Percentiles rank a stretch among this genome's conserved stretches.
These are phyloP conservation scores for Colletotrichum sp. DNA, from an alignment of 2,329 filamentous ascomycete species.

Conservation along the genomic window DNA sequence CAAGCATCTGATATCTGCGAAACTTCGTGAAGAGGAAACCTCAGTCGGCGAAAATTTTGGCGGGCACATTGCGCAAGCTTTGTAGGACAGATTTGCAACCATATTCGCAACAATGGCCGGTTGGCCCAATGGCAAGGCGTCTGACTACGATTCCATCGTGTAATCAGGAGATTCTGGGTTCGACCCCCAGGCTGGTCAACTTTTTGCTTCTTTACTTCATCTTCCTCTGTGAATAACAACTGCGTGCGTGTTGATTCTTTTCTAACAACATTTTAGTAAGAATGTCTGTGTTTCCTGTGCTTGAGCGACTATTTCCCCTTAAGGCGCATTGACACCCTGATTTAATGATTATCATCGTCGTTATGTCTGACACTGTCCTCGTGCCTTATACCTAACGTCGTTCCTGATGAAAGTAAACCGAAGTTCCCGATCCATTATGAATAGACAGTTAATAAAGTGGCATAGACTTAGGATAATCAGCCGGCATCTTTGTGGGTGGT, in stretches of 20 bases:
- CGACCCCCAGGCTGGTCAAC: conserved; percentile 21
- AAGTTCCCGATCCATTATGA: neutral
- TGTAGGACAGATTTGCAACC: accelerated
- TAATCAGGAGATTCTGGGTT: conserved; percentile 20
- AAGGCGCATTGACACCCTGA: accelerated
- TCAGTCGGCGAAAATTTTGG: neutral
- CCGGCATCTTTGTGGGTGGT: neutral
- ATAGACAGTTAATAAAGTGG: neutral
- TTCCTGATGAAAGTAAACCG: neutral
- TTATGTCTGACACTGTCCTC: neutral
- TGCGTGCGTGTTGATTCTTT: neutral
- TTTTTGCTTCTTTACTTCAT: neutral
- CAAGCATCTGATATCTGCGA: neutral
- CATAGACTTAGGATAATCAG: neutral
- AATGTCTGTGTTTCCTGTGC: neutral
- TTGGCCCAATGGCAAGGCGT: conserved; percentile 1
- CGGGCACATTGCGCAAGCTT: accelerated
- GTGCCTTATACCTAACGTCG: neutral
- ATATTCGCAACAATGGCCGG: neutral
- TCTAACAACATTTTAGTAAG: neutral
- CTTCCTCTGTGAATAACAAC: neutral
- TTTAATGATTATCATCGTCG: neutral
- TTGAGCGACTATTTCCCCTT: neutral
- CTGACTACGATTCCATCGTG: neutral
- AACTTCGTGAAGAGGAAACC: neutral